phyloP scores from a whole-genome alignment of 345 rosid species.

The Gossypium stocksii region DNA sequence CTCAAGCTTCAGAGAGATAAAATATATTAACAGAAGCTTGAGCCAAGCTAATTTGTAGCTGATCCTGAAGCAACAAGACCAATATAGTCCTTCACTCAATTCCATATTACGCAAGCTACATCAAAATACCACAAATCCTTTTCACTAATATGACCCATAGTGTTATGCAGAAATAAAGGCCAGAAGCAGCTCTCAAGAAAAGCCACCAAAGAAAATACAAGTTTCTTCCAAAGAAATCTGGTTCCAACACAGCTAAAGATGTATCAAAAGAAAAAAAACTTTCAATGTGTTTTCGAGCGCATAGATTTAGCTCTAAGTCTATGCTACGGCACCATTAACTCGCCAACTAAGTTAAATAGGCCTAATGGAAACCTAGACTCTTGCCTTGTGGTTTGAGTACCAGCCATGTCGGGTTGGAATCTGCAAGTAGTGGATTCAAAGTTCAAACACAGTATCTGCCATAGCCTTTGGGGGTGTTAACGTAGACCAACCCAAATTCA shows the following conservation, averaged over 20 bases:
- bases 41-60: neutral
- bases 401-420: too few relatives aligned
- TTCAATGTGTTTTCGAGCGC: neutral
- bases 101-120: neutral
- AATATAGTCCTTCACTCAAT: neutral
- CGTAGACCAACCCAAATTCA: too few relatives aligned
- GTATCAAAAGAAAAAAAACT: neutral
- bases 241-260: neutral
- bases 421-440: too few relatives aligned
- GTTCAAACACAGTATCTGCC: too few relatives aligned
- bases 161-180: neutral
- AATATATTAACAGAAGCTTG: neutral
- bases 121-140: neutral
- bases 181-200: neutral
- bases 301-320: too few relatives aligned
- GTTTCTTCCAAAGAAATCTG: too few relatives aligned
- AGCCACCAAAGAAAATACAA: neutral
- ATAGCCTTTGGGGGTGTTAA: too few relatives aligned
- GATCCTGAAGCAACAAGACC: neutral
- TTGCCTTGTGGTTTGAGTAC: too few relatives aligned
- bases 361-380: too few relatives aligned
- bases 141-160: neutral
- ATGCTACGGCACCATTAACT: neutral
- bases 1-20: neutral
- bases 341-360: neutral